Base-by-base conservation (phyloP, 2,329 filamentous ascomycete species). In the Chaetomiaceae sp. region DNA sequence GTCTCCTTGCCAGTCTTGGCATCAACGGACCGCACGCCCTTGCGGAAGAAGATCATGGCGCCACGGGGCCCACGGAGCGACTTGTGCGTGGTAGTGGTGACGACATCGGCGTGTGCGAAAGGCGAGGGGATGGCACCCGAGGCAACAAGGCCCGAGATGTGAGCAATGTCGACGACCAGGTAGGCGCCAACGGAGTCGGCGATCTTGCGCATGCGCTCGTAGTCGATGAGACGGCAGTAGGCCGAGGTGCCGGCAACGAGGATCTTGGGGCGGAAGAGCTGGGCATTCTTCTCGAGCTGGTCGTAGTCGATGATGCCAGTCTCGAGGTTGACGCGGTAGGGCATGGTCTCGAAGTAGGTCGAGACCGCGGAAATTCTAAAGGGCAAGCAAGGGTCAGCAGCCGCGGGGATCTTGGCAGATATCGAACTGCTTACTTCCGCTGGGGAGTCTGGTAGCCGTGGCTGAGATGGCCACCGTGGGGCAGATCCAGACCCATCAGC, bases 11-110 rank as follows among this genome's bases (percentile, higher is more conserved):
- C 90, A 57, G 87, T 85, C 82, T 96, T 96, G 73, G 87, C 77
- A 69, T 97, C 89, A 50, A 87, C 87, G 66, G 87, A 90, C 67
- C 92, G 88, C 57, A 96, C 86, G 59, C 94, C 94, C 79, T 95
- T 96, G 74, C 94, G 89, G 85, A 91, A 99, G 84, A 99, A 99
- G 77, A 99, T 99, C 94, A 99, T 99, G 70, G 94, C 94, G 67
- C 94, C 94, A 71, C 94, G 90, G 55, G 94, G 94, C 55, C 94
- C 94, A 74, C 94, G 90, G 64, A 99, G 87, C 51, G 91, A 96
- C 82, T 99, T 99, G 85, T 99, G 94, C 42, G 94, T 99, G 58
- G 94, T 99, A 59, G 94, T 99, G 59, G 94, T 99, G 64, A 99
- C 94, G 53, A 99, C 87, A 69, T 99, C 94, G 62, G 94, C 92